phyloP scores from a whole-genome alignment of 176 grass and related monocot genomes.

The Rhipidocladum racemiflorum region DNA sequence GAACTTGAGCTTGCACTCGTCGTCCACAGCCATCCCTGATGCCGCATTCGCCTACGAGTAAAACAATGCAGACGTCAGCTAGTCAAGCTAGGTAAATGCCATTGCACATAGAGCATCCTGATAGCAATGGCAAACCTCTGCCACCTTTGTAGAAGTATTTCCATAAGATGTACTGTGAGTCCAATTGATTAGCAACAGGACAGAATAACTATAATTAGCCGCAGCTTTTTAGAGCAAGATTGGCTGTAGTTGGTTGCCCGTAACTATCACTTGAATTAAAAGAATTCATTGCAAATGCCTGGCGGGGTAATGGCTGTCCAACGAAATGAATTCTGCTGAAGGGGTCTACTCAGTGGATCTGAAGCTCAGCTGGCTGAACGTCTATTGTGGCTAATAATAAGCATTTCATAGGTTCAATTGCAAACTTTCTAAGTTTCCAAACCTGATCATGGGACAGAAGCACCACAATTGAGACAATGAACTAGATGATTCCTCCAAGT shows the following conservation, averaged over 20 bases:
- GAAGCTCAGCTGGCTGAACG: slow-evolving; percentile 1
- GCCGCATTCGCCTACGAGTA: slow-evolving; percentile 48
- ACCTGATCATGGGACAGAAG: background rate
- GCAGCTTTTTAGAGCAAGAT: background rate
- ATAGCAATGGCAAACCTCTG: background rate
- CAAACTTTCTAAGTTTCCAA: background rate
- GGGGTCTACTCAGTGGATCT: background rate
- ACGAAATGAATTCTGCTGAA: background rate
- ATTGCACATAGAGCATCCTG: background rate
- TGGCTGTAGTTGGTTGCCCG: slow-evolving; percentile 15
- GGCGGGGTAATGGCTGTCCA: slow-evolving; percentile 19
- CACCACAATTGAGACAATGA: background rate
- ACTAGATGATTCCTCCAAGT: background rate
- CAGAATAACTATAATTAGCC: background rate
- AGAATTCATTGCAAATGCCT: slow-evolving; percentile 15
- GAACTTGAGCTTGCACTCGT: slow-evolving; percentile 64
- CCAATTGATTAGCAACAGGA: background rate
- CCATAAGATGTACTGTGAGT: background rate
- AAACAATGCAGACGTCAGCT: background rate
- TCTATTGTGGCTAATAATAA: slow-evolving; percentile 10
- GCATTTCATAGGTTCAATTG: background rate
- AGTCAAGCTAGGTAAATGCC: background rate
- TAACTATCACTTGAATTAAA: slow-evolving; percentile 13
- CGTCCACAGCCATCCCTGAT: slow-evolving; percentile 65
- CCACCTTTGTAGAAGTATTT: background rate